Evolutionary conservation across 257 asterid species (phyloP).

Genomic region (Lavandula angustifolia): DNA sequence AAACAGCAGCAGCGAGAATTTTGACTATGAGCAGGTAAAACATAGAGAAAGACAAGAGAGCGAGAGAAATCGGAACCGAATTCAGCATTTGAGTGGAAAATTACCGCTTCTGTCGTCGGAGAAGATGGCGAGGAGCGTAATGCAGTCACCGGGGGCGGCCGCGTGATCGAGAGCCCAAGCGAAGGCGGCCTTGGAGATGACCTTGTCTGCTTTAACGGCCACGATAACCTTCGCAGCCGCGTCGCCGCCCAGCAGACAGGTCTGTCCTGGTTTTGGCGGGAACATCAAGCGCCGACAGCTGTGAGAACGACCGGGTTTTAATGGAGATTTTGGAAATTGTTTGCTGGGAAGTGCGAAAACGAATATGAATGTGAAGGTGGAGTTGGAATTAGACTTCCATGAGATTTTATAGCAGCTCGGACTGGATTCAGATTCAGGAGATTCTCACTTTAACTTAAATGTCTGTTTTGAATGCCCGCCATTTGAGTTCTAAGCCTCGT

Average conservation of each 20-base stretch:
- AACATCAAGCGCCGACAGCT: slow-evolving; percentile 41
- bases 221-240: slow-evolving; percentile 60
- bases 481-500: slow-evolving; percentile 5
- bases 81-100: background rate
- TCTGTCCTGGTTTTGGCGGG: slow-evolving; percentile 47
- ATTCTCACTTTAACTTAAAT: slow-evolving; percentile 26
- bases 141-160: slow-evolving; percentile 67
- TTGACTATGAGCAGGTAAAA: background rate
- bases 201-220: slow-evolving; percentile 79
- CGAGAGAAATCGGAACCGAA: background rate
- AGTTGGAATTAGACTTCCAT: no score
- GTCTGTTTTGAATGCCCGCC: slow-evolving; percentile 4
- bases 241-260: slow-evolving; percentile 33
- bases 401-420: background rate
- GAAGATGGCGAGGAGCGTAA: slow-evolving; percentile 69
- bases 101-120: slow-evolving; percentile 36
- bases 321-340: slow-evolving; percentile 17
- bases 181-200: slow-evolving; percentile 58
- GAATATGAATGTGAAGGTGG: background rate
- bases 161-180: slow-evolving; percentile 89
- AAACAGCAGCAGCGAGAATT: background rate
- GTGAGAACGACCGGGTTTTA: background rate
- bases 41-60: no score
- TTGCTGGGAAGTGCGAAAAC: background rate
- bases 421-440: background rate